These are phyloP conservation scores for Daedaleopsis nitida DNA, from an alignment of 768 basidiomycete species.

Conservation along the genomic window DNA sequence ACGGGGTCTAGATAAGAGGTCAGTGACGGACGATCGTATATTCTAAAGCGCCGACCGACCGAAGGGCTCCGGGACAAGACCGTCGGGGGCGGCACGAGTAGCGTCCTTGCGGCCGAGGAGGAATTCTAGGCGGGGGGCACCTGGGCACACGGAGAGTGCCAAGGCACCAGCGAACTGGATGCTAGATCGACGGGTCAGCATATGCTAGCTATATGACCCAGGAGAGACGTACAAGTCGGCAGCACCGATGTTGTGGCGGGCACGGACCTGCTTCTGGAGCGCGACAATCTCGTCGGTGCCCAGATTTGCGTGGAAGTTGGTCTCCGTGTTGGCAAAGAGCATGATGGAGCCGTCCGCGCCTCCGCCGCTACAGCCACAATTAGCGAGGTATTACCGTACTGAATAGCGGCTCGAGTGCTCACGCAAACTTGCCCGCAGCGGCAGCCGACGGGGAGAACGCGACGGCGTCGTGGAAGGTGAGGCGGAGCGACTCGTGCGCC, in stretches of 20 bases:
- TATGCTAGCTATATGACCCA: neutral
- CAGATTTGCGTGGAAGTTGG: constrained; percentile 27
- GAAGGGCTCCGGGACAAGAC: constrained; percentile 22
- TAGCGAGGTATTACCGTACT: neutral
- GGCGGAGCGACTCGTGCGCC: constrained; percentile 26
- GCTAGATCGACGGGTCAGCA: constrained; percentile 9
- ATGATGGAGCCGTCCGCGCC: constrained; percentile 32
- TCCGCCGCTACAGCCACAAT: constrained; percentile 13
- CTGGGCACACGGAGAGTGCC: constrained; percentile 24
- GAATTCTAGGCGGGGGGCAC: constrained; percentile 2
- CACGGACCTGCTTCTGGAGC: constrained; percentile 23
- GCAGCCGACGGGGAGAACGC: constrained; percentile 21
- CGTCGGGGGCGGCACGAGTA: constrained; percentile 19
- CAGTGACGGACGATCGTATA: too few species aligned
- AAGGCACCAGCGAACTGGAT: constrained; percentile 28
- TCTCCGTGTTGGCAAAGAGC: constrained; percentile 25
- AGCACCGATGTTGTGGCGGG: constrained; percentile 5
- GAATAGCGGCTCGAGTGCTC: constrained; percentile 19
- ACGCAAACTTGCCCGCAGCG: constrained; percentile 17
- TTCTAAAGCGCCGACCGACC: neutral
- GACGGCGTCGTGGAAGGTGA: constrained; percentile 32
- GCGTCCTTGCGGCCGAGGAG: constrained; percentile 17
- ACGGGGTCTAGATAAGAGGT: constrained; percentile 15
- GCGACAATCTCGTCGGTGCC: constrained; percentile 30
- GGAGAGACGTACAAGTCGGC: neutral